Evolutionary conservation across 768 basidiomycete species (phyloP).

Genomic region (Tephrocybe sp.): DNA sequence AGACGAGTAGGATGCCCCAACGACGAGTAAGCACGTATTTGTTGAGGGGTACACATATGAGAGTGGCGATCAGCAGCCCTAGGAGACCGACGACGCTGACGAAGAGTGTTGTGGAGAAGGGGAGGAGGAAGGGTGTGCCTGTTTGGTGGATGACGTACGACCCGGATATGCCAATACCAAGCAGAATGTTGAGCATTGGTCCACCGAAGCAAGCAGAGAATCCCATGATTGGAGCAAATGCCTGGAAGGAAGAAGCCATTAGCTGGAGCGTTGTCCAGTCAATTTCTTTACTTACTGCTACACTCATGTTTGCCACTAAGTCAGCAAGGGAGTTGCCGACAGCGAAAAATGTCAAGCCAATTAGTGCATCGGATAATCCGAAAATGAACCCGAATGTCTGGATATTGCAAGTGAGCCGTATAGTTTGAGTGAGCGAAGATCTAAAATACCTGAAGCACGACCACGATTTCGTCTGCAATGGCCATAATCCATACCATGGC

Average conservation of each 20-base stretch:
- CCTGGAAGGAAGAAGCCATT: constrained; percentile 34
- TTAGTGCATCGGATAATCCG: constrained; percentile 95
- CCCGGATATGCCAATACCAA: constrained; percentile 91
- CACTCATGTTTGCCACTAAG: constrained; percentile 94
- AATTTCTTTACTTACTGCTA: constrained; percentile 60
- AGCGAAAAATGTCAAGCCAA: constrained; percentile 95
- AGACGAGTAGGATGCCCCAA: constrained; percentile 83
- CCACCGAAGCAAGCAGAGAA: constrained; percentile 95
- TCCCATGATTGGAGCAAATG: constrained; percentile 91
- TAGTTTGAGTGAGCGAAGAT: background rate
- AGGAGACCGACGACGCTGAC: constrained; percentile 86
- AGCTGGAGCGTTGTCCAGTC: background rate
- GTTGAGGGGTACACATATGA: constrained; percentile 85
- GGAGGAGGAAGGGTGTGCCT: constrained; percentile 61
- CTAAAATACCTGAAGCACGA: constrained; percentile 73
- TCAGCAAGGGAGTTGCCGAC: constrained; percentile 96
- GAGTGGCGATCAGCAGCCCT: constrained; percentile 66
- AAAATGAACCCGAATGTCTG: constrained; percentile 93
- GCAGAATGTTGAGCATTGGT: constrained; percentile 88
- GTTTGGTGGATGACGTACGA: constrained; percentile 77
- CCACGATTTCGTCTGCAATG: constrained; percentile 94
- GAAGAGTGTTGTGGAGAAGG: constrained; percentile 81
- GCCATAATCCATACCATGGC: constrained; percentile 98
- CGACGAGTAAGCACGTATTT: constrained; percentile 73
- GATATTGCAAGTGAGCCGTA: constrained; percentile 7